Evolutionary conservation across 106 monocot species (phyloP).

Genomic region (Triglochin maritima): DNA sequence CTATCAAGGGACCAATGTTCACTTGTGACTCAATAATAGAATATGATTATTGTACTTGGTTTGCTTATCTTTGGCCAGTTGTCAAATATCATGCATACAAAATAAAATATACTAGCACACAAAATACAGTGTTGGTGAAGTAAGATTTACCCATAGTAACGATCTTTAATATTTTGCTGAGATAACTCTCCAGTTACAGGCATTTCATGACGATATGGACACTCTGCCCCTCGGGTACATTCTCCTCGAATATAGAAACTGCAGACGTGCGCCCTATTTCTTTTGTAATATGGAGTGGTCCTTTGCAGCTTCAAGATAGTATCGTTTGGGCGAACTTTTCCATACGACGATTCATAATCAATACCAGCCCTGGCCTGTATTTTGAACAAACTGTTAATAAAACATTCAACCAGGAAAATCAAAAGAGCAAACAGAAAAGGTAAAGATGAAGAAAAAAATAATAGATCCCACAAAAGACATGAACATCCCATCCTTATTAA

Average conservation of each 20-base stretch:
- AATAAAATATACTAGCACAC: too few relatives aligned
- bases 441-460: not conserved
- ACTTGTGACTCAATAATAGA: too few relatives aligned
- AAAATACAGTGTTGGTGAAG: too few relatives aligned
- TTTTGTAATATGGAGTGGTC: slow-evolving; percentile 97
- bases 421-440: not conserved
- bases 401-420: too few relatives aligned
- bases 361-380: slow-evolving; percentile 88
- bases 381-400: too few relatives aligned
- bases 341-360: slow-evolving; percentile 93
- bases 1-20: too few relatives aligned
- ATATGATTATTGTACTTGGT: too few relatives aligned
- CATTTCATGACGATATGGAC: slow-evolving; percentile 99
- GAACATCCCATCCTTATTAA: too few relatives aligned
- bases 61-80: too few relatives aligned
- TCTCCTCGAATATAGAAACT: slow-evolving; percentile 94
- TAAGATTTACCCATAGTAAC: slow-evolving; percentile 85
- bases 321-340: slow-evolving; percentile 80
- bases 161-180: slow-evolving; percentile 98
- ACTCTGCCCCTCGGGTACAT: slow-evolving; percentile 93
- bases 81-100: too few relatives aligned
- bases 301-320: slow-evolving; percentile 98
- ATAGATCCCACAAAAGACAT: not conserved
- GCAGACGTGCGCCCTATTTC: slow-evolving; percentile 94
- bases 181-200: slow-evolving; percentile 85